A percentile compares a stretch with the other conserved stretches of the same genome.
Evolutionary conservation across 225 moss, liverwort and hornwort genomes (phyloP).

Genomic region (Pleurozium schreberi): DNA sequence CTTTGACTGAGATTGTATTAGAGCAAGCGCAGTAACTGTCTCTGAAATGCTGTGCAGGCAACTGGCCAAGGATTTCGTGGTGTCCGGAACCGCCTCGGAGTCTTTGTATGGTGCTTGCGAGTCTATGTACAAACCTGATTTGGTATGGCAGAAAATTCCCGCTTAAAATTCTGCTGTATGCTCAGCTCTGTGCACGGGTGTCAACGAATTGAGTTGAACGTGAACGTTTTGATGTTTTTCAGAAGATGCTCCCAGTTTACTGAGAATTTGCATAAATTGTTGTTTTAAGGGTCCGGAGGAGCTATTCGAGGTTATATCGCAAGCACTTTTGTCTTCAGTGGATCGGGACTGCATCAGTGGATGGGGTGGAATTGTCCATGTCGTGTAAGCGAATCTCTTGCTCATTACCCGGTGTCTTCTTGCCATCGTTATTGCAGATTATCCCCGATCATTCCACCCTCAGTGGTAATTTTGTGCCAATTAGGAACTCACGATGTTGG

Average conservation of each 20-base stretch:
- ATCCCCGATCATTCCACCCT: background rate
- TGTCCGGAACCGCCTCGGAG: background rate
- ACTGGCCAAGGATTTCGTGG: background rate
- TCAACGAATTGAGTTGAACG: background rate
- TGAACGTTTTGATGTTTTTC: background rate
- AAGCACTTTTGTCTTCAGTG: background rate
- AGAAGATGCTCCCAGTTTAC: background rate
- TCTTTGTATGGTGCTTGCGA: background rate
- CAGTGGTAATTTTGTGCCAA: background rate
- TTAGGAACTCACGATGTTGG: background rate
- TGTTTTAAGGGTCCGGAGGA: background rate
- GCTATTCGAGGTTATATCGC: background rate
- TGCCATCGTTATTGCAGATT: background rate
- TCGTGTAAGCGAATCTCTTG: background rate
- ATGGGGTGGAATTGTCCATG: background rate
- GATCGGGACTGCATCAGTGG: background rate
- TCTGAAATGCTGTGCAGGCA: background rate
- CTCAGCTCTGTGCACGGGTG: background rate
- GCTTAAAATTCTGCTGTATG: background rate
- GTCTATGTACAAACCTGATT: background rate
- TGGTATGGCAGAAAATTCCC: background rate
- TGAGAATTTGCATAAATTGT: background rate
- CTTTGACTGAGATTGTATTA: background rate
- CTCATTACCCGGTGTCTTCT: background rate
- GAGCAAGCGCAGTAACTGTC: background rate